Conservation (phyloP, 371 early-diverging fungal species). For the Enterocytospora artemiae region DNA sequence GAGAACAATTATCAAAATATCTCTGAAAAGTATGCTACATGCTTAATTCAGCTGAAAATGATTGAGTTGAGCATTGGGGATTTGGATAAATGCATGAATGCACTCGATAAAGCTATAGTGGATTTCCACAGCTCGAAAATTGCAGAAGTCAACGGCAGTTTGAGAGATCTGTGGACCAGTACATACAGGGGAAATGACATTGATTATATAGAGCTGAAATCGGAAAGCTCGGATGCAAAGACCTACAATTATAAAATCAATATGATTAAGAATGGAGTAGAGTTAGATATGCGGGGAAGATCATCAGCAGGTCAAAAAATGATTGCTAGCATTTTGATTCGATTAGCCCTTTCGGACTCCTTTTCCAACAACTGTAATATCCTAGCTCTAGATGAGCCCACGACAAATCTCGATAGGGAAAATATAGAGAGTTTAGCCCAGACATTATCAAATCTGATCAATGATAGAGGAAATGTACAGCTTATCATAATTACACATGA, state of each 20-base stretch:
- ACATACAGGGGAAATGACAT: slow-evolving; percentile 87
- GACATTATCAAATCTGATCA: slow-evolving; percentile 60
- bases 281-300: slow-evolving; percentile 89
- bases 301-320: slow-evolving; percentile 98
- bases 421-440: slow-evolving; percentile 80
- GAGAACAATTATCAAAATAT: slow-evolving; percentile 67
- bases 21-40: slow-evolving; percentile 56
- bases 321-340: slow-evolving; percentile 82
- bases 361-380: slow-evolving; percentile 84
- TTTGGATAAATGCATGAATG: slow-evolving; percentile 71
- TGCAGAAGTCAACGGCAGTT: slow-evolving; percentile 86
- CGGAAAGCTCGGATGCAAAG: slow-evolving; percentile 29
- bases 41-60: slow-evolving; percentile 54
- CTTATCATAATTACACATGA: slow-evolving; percentile 97
- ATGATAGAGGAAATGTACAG: slow-evolving; percentile 75
- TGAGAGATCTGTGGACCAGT: slow-evolving; percentile 84
- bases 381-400: slow-evolving; percentile 95
- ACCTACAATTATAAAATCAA: slow-evolving; percentile 51
- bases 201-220: slow-evolving; percentile 41
- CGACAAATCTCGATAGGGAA: slow-evolving; percentile 88
- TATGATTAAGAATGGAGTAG: slow-evolving; percentile 74
- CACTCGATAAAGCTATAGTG: slow-evolving; percentile 81
- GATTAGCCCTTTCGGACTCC: slow-evolving; percentile 87
- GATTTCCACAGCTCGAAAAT: slow-evolving; percentile 84
- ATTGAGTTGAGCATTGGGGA: slow-evolving; percentile 68